Evolutionary conservation across 352 stramenopile species (phyloP).

Genomic region (Hyaloperonospora brassicae): DNA sequence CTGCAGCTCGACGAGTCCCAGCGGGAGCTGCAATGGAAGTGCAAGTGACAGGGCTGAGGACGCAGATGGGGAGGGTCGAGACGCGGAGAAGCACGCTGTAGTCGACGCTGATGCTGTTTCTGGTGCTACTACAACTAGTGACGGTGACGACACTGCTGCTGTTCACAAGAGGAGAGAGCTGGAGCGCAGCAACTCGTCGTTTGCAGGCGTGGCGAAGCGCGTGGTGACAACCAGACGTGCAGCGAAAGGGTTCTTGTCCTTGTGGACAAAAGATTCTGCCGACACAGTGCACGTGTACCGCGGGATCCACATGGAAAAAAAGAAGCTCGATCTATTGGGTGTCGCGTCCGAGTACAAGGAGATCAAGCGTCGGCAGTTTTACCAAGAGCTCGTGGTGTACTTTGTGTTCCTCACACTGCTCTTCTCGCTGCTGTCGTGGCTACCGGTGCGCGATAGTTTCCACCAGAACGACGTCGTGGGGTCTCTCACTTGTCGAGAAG

Average conservation of each 20-base stretch:
- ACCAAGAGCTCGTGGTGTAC: conserved; percentile 84
- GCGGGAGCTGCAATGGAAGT: neutral
- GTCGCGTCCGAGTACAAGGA: conserved; percentile 82
- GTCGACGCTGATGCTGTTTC: neutral
- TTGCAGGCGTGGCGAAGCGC: conserved; percentile 67
- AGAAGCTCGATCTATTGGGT: conserved; percentile 72
- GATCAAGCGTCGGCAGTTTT: conserved; percentile 81
- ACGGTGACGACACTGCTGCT: neutral
- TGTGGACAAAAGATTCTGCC: conserved; percentile 55
- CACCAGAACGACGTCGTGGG: conserved; percentile 82
- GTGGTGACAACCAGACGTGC: conserved; percentile 66
- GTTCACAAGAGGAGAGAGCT: conserved; percentile 6
- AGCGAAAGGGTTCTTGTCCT: conserved; percentile 58
- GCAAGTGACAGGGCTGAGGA: neutral
- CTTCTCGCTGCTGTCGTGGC: conserved; percentile 69
- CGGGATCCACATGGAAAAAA: conserved; percentile 86
- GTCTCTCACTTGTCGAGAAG: conserved; percentile 62
- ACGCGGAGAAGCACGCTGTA: neutral
- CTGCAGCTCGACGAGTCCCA: conserved; percentile 30
- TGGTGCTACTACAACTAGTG: neutral
- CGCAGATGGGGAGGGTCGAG: neutral
- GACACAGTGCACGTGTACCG: conserved; percentile 58
- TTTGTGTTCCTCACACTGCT: conserved; percentile 68
- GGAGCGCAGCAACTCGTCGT: conserved; percentile 40
- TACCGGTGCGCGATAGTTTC: conserved; percentile 76